phyloP scores from a whole-genome alignment of 495 filamentous ascomycete species.

The Cetradonia linearis region DNA sequence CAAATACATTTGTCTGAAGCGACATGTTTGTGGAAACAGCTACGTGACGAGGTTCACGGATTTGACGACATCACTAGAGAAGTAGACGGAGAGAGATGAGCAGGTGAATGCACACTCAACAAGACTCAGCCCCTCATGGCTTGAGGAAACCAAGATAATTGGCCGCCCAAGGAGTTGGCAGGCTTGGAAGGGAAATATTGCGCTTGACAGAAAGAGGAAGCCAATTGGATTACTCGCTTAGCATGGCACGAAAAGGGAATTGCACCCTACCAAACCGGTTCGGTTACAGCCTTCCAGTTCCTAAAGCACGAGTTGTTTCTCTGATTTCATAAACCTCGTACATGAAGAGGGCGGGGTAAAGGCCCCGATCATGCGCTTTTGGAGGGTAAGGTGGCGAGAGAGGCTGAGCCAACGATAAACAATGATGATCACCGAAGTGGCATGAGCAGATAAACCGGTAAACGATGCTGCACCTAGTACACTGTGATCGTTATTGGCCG shows the following conservation, averaged over 20 bases:
- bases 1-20: slow-evolving; percentile 44
- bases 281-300: neutral
- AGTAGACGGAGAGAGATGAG: neutral
- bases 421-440: neutral
- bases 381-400: neutral
- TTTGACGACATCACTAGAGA: slow-evolving; percentile 1
- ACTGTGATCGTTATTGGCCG: neutral
- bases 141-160: neutral
- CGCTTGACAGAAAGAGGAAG: neutral
- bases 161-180: neutral
- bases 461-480: neutral
- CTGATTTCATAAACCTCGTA: neutral
- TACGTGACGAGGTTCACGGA: neutral
- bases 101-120: neutral
- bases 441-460: neutral
- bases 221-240: neutral
- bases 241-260: neutral
- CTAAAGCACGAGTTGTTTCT: neutral
- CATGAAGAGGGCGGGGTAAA: neutral
- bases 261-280: neutral
- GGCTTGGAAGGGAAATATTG: too few relatives aligned
- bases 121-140: neutral
- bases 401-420: neutral
- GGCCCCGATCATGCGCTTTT: neutral
- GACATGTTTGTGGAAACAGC: slow-evolving; percentile 16